Evolutionary conservation across 2,329 filamentous ascomycete species (phyloP).

Genomic region (Penicillium sp.): DNA sequence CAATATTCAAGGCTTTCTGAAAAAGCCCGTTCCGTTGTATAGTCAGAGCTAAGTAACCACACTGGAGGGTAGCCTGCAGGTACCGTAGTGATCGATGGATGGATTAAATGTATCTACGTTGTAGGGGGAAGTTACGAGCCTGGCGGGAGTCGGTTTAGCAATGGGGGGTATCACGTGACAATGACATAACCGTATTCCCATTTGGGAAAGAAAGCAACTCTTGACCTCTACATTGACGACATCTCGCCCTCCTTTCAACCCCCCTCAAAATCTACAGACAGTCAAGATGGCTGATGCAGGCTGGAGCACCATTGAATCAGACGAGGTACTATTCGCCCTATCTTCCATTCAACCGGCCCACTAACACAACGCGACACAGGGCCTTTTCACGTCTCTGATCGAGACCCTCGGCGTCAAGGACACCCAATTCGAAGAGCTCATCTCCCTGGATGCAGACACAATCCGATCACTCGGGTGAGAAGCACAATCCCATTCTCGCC

Average conservation of each 20-base stretch:
- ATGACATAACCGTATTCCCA: constrained; percentile 15
- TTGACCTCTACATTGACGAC: neutral
- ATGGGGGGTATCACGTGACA: too few species aligned
- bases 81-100: too few species aligned
- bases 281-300: constrained; percentile 56
- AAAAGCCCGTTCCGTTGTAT: too few species aligned
- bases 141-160: too few species aligned
- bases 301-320: constrained; percentile 97
- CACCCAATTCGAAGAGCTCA: constrained; percentile 95
- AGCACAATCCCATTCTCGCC: neutral
- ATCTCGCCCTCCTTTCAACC: neutral
- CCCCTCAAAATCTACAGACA: constrained; percentile 36
- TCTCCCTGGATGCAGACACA: constrained; percentile 73
- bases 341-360: constrained; percentile 3
- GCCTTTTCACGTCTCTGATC: constrained; percentile 95
- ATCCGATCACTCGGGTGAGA: constrained; percentile 44
- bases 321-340: constrained; percentile 65
- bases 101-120: too few species aligned
- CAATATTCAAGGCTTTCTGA: too few species aligned
- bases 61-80: too few species aligned
- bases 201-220: constrained; percentile 10
- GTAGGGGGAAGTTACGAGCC: too few species aligned
- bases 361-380: constrained; percentile 48
- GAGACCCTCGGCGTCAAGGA: constrained; percentile 86
- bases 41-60: too few species aligned